Conservation (phyloP, 805 yeast species). For the Candida quercuum region DNA sequence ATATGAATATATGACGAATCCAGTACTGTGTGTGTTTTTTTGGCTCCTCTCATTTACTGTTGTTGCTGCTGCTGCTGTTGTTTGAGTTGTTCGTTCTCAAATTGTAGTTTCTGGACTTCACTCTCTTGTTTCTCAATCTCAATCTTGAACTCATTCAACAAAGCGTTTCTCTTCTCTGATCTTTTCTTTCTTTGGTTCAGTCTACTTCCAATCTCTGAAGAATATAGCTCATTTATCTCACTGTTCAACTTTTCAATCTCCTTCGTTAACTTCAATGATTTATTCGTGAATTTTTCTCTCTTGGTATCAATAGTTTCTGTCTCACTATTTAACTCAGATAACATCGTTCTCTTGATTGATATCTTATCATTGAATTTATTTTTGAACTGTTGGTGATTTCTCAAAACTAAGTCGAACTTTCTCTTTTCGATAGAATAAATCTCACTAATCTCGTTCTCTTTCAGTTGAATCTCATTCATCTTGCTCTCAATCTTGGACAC, state of each 20-base stretch:
- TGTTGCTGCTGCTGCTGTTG: too few species aligned
- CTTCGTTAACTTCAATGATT: slow-evolving; percentile 23
- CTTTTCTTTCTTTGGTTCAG: slow-evolving; percentile 15
- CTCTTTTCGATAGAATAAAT: slow-evolving; percentile 31
- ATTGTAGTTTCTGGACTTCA: slow-evolving; percentile 10
- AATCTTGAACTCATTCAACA: slow-evolving; percentile 21
- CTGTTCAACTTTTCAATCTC: slow-evolving; percentile 12
- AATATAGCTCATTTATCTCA: slow-evolving; percentile 15
- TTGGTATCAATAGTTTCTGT: slow-evolving; percentile 25
- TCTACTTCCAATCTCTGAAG: slow-evolving; percentile 11
- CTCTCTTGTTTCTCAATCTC: slow-evolving; percentile 21
- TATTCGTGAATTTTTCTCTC: slow-evolving; percentile 28
- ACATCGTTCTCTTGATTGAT: slow-evolving; percentile 15
- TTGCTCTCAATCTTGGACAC: slow-evolving; percentile 15
- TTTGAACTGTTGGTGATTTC: slow-evolving; percentile 28
- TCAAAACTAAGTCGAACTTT: slow-evolving; percentile 29
- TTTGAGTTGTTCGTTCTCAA: slow-evolving; percentile 16
- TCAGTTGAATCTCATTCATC: slow-evolving; percentile 10
- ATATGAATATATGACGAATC: too few species aligned
- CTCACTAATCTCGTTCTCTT: slow-evolving; percentile 34
- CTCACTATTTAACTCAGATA: slow-evolving; percentile 25
- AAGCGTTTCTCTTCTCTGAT: slow-evolving; percentile 14
- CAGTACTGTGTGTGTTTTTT: too few species aligned
- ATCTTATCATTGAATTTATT: slow-evolving; percentile 24
- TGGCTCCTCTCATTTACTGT: too few species aligned